A percentile compares a stretch with the other conserved stretches of the same genome.
Conservation (phyloP, 495 filamentous ascomycete genomes). For the Evernia prunastri region DNA sequence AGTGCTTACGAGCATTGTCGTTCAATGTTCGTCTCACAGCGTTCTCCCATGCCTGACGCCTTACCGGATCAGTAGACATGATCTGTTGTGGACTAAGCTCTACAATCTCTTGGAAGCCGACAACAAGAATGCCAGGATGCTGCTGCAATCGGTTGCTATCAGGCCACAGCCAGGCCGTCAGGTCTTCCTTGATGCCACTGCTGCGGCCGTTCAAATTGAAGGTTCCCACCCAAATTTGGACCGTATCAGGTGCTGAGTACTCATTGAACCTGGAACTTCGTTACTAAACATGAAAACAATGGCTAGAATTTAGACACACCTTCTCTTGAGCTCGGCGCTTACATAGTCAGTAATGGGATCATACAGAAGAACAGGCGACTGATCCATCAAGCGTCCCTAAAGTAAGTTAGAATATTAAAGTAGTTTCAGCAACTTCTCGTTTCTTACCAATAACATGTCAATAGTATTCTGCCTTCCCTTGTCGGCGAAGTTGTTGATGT, state of each 20-base stretch:
- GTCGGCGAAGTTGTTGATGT: constrained; percentile 96
- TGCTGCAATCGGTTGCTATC: constrained; percentile 43
- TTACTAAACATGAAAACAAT: constrained; percentile 1
- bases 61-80: constrained; percentile 91
- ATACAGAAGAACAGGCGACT: constrained; percentile 75
- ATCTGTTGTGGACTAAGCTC: constrained; percentile 95
- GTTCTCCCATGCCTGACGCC: constrained; percentile 78
- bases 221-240: constrained; percentile 73
- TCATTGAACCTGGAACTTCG: constrained; percentile 34
- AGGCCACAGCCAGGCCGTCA: constrained; percentile 76
- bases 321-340: constrained; percentile 61
- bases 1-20: constrained; percentile 49
- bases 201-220: constrained; percentile 92
- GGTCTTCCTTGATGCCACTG: constrained; percentile 66
- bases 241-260: constrained; percentile 46
- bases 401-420: not conserved
- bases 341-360: constrained; percentile 94
- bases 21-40: constrained; percentile 77
- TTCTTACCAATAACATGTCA: constrained; percentile 62
- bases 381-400: constrained; percentile 70
- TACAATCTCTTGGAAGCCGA: constrained; percentile 97
- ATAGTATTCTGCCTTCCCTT: constrained; percentile 91
- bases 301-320: constrained; percentile 24
- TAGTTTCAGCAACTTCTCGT: constrained; percentile 3
- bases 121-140: constrained; percentile 71